Conservation (phyloP, 2,329 filamentous ascomycete genomes). For the Plenodomus biglobosus region DNA sequence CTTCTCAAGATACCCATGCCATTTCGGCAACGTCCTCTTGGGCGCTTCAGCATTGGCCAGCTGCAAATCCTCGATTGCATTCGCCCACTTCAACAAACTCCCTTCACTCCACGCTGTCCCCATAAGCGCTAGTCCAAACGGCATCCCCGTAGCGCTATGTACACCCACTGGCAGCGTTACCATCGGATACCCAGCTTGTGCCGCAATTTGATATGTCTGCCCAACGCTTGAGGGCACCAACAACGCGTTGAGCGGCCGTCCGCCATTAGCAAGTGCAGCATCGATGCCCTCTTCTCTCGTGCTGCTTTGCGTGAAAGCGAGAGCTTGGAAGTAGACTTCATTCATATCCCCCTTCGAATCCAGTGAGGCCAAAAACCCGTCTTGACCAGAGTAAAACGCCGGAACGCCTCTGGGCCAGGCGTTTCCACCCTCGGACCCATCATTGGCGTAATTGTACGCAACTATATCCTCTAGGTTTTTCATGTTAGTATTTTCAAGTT, state of each 20-base stretch:
- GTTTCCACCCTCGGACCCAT: slow-evolving; percentile 66
- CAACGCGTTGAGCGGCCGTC: slow-evolving; percentile 59
- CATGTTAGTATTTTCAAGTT: slow-evolving; percentile 55
- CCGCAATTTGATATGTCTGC: slow-evolving; percentile 68
- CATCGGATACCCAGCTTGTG: slow-evolving; percentile 74
- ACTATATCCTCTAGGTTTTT: slow-evolving; percentile 34
- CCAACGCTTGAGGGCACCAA: slow-evolving; percentile 70
- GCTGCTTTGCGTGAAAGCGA: slow-evolving; percentile 61
- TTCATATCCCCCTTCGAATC: slow-evolving; percentile 63
- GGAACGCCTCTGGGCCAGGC: slow-evolving; percentile 57
- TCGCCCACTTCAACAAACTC: slow-evolving; percentile 61
- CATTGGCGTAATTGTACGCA: slow-evolving; percentile 55
- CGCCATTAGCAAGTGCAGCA: slow-evolving; percentile 58
- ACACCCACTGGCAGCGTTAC: slow-evolving; percentile 68
- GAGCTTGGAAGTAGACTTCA: slow-evolving; percentile 67
- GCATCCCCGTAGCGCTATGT: slow-evolving; percentile 49
- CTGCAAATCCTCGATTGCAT: slow-evolving; percentile 49
- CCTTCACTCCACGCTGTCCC: slow-evolving; percentile 64
- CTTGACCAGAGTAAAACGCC: slow-evolving; percentile 62
- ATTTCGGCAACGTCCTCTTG: slow-evolving; percentile 38
- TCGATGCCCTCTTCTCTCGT: slow-evolving; percentile 69
- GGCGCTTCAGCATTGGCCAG: slow-evolving; percentile 15
- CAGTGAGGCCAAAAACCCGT: slow-evolving; percentile 66
- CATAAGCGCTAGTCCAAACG: slow-evolving; percentile 52
- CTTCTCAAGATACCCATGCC: slow-evolving; percentile 43